phyloP scores from a whole-genome alignment of 768 basidiomycete genomes.

The Brasilioporus rufonigricans region DNA sequence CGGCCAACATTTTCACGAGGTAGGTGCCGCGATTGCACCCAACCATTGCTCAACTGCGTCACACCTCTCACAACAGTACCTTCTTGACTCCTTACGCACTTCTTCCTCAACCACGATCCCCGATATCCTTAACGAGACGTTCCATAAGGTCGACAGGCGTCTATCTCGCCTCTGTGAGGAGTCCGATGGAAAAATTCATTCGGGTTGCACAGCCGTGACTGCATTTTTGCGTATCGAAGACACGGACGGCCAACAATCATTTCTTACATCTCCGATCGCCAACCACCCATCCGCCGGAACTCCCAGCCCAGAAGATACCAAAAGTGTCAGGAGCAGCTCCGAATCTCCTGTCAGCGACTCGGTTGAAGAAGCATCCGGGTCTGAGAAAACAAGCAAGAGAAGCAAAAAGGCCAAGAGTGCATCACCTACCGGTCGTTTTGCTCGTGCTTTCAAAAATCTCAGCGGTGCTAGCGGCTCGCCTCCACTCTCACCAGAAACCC shows the following conservation, averaged over 20 bases:
- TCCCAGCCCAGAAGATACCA: conserved; percentile 33
- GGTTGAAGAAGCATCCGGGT: conserved; percentile 32
- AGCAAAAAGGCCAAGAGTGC: conserved; percentile 41
- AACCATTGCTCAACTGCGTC: conserved; percentile 6
- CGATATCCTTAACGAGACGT: conserved; percentile 89
- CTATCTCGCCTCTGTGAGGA: conserved; percentile 84
- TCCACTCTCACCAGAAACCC: conserved; percentile 9
- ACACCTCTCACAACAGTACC: conserved; percentile 39
- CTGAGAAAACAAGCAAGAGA: conserved; percentile 37
- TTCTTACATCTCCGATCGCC: conserved; percentile 40
- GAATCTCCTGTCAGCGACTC: conserved; percentile 47
- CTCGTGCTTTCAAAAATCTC: conserved; percentile 53
- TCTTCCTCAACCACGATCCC: conserved; percentile 64
- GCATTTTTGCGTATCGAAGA: conserved; percentile 95
- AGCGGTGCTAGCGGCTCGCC: conserved; percentile 33
- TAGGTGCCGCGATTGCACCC: conserved; percentile 24
- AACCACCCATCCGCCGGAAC: conserved; percentile 28
- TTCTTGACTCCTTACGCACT: conserved; percentile 69
- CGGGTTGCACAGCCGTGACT: conserved; percentile 95
- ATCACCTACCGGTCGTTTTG: conserved; percentile 47
- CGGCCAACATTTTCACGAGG: conserved; percentile 93
- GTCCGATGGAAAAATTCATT: conserved; percentile 90
- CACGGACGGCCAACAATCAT: conserved; percentile 66
- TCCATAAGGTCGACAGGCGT: conserved; percentile 85
- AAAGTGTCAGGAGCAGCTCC: conserved; percentile 34